Evolutionary conservation across 2,329 filamentous ascomycete species (phyloP).

Genomic region (Fusarium veterinarium): DNA sequence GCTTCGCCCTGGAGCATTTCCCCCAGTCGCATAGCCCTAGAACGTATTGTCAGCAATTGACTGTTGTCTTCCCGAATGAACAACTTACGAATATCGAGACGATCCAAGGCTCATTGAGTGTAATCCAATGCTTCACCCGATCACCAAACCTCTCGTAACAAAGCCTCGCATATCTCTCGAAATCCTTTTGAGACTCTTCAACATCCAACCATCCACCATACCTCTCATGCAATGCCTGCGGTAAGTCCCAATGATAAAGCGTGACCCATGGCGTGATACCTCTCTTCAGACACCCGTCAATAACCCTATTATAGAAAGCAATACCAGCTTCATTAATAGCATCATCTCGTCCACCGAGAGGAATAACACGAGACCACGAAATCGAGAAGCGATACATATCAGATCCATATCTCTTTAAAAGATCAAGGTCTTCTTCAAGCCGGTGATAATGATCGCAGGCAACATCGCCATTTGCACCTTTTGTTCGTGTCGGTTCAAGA

Average conservation of each 20-base stretch:
- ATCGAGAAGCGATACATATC: slow-evolving; percentile 73
- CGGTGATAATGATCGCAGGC: slow-evolving; percentile 58
- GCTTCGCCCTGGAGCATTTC: slow-evolving; percentile 50
- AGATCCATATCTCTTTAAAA: slow-evolving; percentile 68
- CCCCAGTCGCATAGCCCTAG: slow-evolving; percentile 49
- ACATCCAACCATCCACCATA: slow-evolving; percentile 52
- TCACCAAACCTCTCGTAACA: slow-evolving; percentile 56
- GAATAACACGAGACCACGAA: slow-evolving; percentile 74
- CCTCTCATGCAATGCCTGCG: slow-evolving; percentile 50
- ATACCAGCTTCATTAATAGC: slow-evolving; percentile 71
- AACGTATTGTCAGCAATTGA: background rate
- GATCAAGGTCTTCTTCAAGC: slow-evolving; percentile 65
- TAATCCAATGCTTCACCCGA: slow-evolving; percentile 54
- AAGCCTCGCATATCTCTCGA: slow-evolving; percentile 51
- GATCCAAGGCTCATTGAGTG: slow-evolving; percentile 55
- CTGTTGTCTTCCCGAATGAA: accelerated
- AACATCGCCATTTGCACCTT: slow-evolving; percentile 59
- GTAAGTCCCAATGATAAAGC: slow-evolving; percentile 72
- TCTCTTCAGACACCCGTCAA: slow-evolving; percentile 66
- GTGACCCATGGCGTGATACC: slow-evolving; percentile 72
- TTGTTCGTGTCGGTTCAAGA: slow-evolving; percentile 54
- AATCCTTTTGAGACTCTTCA: slow-evolving; percentile 48
- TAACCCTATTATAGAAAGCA: slow-evolving; percentile 68
- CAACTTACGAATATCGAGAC: slow-evolving; percentile 49
- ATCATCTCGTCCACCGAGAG: slow-evolving; percentile 71